Conservation (phyloP, 2,329 filamentous ascomycete species). For the Zymoseptoria crescenta region DNA sequence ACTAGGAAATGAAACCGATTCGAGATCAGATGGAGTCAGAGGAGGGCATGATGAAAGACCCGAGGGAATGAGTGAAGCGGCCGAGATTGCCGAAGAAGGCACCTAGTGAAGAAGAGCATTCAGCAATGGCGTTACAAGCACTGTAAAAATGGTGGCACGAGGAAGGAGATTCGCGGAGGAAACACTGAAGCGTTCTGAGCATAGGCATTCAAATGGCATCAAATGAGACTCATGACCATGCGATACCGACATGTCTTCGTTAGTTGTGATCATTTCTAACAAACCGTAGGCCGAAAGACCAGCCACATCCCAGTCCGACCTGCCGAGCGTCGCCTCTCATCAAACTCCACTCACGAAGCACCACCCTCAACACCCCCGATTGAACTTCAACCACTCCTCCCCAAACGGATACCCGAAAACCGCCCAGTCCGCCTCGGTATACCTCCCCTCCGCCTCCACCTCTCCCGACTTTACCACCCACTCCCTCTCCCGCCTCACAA, state of each 20-base stretch:
- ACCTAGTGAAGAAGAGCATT: background rate
- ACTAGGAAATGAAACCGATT: background rate
- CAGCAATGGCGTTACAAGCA: background rate
- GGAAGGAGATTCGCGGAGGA: background rate
- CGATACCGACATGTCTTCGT: background rate
- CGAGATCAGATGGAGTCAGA: background rate
- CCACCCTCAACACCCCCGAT: background rate
- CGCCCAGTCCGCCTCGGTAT: conserved; percentile 12
- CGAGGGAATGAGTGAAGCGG: background rate
- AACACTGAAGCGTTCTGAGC: background rate
- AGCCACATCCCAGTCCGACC: too few species aligned
- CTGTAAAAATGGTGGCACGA: background rate
- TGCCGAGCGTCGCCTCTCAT: too few species aligned
- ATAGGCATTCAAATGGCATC: background rate
- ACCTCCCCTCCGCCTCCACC: background rate
- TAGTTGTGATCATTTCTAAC: background rate
- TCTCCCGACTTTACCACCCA: conserved; percentile 6
- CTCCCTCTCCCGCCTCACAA: conserved; percentile 1
- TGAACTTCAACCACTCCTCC: conserved; percentile 5
- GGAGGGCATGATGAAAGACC: background rate
- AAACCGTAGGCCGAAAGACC: too few species aligned
- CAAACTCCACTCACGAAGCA: too few species aligned
- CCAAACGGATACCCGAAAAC: conserved; percentile 10
- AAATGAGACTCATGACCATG: background rate
- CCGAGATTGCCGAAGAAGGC: background rate